Base-by-base conservation (phyloP, 1,284 basidiomycete genomes). In the Leccinum griseonigrum region DNA sequence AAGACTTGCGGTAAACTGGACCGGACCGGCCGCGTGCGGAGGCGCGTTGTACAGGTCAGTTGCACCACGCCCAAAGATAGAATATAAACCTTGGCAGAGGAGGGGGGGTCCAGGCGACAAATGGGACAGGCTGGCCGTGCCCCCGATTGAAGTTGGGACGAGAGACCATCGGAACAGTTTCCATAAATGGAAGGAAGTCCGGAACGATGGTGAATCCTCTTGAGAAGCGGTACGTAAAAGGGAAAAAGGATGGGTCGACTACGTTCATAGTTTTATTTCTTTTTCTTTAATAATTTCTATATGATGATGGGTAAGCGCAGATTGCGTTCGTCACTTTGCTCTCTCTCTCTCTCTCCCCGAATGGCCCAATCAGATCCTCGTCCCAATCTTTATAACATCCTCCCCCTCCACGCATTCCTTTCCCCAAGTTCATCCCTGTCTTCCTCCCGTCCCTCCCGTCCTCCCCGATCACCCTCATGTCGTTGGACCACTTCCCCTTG, bases 401-500 rank as follows among this genome's bases (percentile, higher is more conserved):
- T 62, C 69, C 54, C 63, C 52, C 53, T 63, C 58, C 59, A 26
- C 29, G 9, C 16, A 53, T 57, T 58, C 63, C 66, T 51, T 60
- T 55, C 28, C 60, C 59, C 60, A 51, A 51, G 22, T 22, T 22
- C 54, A 6, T 52, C 34, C 54, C n/a, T 18, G 6, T 34, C 43
- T 40, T 22, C 32, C 31, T 14, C 58, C 11, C 8, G 22, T 16
- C 9, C 6, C 4, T 13, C 54, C 3, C 16, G 1, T 7, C 8
- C 31, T 46, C 31, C 16, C 52, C 51, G 67, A 67, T 70, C 61
- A 54, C 22, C n/a, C 59, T 28, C 48, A 71, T 76, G 74, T 74
- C 72, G 1, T 60, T 74, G 67, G 74, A 74, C 72, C 72, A 74
- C 26, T 74, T 75, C 26, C 59, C 72, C 51, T 51, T 73, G 22